A percentile compares a stretch with the other conserved stretches of the same genome.
phyloP scores from a whole-genome alignment of 192 early-diverging fungal genomes.

The Linnemannia hyalina region DNA sequence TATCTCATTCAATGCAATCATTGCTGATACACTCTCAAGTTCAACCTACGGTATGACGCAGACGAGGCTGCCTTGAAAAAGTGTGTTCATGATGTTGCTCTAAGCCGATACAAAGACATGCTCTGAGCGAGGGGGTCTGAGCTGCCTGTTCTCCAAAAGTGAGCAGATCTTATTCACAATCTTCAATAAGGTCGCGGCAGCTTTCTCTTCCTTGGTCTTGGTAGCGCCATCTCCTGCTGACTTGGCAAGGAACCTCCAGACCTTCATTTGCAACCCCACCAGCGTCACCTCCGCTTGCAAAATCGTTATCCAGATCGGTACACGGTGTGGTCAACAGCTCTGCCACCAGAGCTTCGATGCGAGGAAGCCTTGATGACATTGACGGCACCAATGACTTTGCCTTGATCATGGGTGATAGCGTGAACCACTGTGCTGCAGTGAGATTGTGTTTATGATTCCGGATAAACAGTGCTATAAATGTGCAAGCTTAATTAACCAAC shows the following conservation, averaged over 20 bases:
- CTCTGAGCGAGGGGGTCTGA: constrained; percentile 5
- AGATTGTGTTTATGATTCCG: neutral
- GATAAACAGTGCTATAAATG: neutral
- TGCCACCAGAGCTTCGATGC: neutral
- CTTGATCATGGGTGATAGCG: neutral
- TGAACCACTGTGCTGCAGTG: neutral
- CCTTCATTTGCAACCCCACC: neutral
- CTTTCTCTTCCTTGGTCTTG: neutral
- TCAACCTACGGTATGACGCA: no score
- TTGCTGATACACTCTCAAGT: no score
- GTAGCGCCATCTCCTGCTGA: neutral
- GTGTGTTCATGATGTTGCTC: neutral
- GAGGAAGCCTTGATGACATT: neutral
- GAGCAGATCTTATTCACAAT: neutral
- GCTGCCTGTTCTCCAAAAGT: neutral
- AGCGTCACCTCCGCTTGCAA: neutral
- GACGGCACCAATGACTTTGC: neutral
- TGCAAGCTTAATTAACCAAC: no score
- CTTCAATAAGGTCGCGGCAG: neutral
- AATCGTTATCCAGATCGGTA: neutral
- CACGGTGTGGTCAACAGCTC: neutral
- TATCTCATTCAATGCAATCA: no score
- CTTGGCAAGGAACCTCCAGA: neutral
- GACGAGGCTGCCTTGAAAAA: no score
- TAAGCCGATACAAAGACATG: constrained; percentile 16